A percentile compares a stretch with the other conserved stretches of the same genome.
Evolutionary conservation across 352 stramenopile species (phyloP).

Genomic region (Phytopythium oedochilum): DNA sequence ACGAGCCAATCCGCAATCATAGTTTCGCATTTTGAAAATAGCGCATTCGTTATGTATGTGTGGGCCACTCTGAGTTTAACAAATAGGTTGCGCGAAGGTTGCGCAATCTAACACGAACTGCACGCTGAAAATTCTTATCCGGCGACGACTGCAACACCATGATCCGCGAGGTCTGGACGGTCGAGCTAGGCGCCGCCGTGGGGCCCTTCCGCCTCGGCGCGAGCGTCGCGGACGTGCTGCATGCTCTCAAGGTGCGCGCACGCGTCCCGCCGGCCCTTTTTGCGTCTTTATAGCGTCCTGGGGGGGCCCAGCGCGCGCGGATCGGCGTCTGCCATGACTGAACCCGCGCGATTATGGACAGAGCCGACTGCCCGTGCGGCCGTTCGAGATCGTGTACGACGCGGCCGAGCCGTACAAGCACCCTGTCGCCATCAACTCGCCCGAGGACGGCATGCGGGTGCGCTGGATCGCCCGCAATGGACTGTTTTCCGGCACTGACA

Average conservation of each 20-base stretch:
- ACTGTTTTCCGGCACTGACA: neutral
- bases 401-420: conserved; percentile 55
- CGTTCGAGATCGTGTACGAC: conserved; percentile 79
- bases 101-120: neutral
- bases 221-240: conserved; percentile 64
- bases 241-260: conserved; percentile 62
- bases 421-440: conserved; percentile 56
- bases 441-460: conserved; percentile 69
- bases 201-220: conserved; percentile 75
- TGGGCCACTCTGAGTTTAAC: too few relatives aligned
- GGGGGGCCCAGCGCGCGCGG: too few relatives aligned
- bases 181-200: conserved; percentile 71
- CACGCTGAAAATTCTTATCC: neutral
- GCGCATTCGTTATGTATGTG: too few relatives aligned
- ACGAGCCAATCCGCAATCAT: too few relatives aligned
- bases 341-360: conserved; percentile 10
- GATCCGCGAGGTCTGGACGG: conserved; percentile 81
- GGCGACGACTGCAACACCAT: conserved; percentile 12
- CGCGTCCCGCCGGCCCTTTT: neutral
- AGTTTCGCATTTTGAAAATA: too few relatives aligned
- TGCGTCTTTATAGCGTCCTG: neutral
- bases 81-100: conserved; percentile 4
- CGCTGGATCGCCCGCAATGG: neutral
- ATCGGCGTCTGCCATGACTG: too few relatives aligned
- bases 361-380: conserved; percentile 60